A percentile compares a stretch with the other conserved stretches of the same genome.
These are phyloP conservation scores for Kodamaea neixiangensis DNA, from an alignment of 805 yeast species.

Conservation along the genomic window DNA sequence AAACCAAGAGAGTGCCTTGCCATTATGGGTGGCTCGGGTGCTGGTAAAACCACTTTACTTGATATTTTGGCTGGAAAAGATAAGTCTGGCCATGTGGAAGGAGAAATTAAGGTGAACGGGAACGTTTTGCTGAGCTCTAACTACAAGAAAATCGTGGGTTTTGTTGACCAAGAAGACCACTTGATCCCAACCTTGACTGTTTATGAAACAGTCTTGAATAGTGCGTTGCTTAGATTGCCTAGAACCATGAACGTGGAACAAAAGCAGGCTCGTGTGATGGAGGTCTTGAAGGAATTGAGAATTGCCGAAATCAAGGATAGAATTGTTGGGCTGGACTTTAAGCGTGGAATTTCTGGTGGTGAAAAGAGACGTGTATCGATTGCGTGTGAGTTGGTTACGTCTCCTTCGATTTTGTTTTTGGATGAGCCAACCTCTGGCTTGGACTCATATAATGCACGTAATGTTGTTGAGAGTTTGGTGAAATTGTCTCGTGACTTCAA, in stretches of 20 bases:
- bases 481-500: constrained; percentile 76
- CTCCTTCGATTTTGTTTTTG: constrained; percentile 77
- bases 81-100: constrained; percentile 70
- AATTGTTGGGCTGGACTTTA: constrained; percentile 83
- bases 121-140: constrained; percentile 42
- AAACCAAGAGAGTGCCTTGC: constrained; percentile 90
- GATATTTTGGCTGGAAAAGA: constrained; percentile 90
- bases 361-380: constrained; percentile 90
- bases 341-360: constrained; percentile 92
- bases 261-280: constrained; percentile 77
- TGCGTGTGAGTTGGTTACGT: constrained; percentile 90
- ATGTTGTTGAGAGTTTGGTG: constrained; percentile 84
- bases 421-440: constrained; percentile 97
- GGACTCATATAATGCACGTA: constrained; percentile 90
- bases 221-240: constrained; percentile 88
- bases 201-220: constrained; percentile 89
- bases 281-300: constrained; percentile 82
- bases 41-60: constrained; percentile 92
- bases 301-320: constrained; percentile 81
- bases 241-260: constrained; percentile 69
- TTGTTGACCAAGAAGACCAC: constrained; percentile 94
- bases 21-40: constrained; percentile 98
- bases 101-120: constrained; percentile 80
- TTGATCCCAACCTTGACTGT: constrained; percentile 92
- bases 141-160: constrained; percentile 75